Evolutionary conservation across 345 rosid genomes (phyloP), one percentile per base, ranked within the genome.

Genomic region (Camelina laxa): DNA sequence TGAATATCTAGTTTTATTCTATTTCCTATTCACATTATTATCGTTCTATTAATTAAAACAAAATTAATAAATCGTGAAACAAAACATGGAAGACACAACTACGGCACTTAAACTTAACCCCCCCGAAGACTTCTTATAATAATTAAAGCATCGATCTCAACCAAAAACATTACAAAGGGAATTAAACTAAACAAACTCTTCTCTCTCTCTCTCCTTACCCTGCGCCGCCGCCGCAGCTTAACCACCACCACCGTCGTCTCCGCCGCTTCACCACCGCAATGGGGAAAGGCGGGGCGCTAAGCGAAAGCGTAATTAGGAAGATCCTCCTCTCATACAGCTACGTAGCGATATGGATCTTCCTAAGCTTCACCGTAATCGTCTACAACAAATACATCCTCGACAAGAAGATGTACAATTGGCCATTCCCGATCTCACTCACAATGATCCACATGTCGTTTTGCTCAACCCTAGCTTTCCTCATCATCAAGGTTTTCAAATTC

Each of bases 401-500:
- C 83, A 88, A 88, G 80, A 91, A 93, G 88, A 89, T 93, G 94
- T 93, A 93, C 86, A 89, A 91, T 73, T 93, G 98, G 98, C 98
- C 98, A 0, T 93, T 80, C 83, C 98, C 98, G 5, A 87, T 93
- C 84, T 88, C 98, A 3, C 98, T 93, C 48, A 93, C 98, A 74
- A 89, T 93, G 94, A 93, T 93, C 86, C 98, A 93, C 84, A 93
- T 93, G 98, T 87, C 96, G 58, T 93, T 93, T 68, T 93, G 98
- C 75, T 82, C 98, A 65, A 69, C 93, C 38, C 83, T 93, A 21
- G 98, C 98, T 36, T 70, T 89, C 73, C 85, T 91, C 80, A 83
- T 93, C 81, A 86, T 93, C 88, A 93, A 93, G 56, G 91, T 93
- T 75, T 87, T 93, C 87, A 91, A 91, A 80, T 68, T 91, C 51